Evolutionary conservation across 345 rosid genomes (phyloP).

Genomic region (Turnera subulata): DNA sequence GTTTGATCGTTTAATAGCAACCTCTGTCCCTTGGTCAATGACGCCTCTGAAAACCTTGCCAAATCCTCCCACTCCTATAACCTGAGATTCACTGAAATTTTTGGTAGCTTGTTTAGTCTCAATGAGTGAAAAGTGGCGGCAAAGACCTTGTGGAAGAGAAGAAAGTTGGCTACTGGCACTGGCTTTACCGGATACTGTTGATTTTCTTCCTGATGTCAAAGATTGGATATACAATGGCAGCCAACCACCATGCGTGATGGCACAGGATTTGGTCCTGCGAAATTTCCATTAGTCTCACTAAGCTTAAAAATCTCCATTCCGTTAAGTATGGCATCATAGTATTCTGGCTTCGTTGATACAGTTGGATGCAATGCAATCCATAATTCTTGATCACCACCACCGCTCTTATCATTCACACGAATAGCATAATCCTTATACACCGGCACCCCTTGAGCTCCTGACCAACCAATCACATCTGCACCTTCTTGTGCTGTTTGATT

Average conservation of each 20-base stretch:
- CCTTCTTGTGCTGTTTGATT: conserved; percentile 20
- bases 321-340: conserved; percentile 21
- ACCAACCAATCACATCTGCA: conserved; percentile 28
- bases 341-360: conserved; percentile 19
- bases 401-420: conserved; percentile 1
- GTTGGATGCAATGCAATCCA: conserved; percentile 28
- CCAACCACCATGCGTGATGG: conserved; percentile 23
- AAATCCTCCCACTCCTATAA: conserved; percentile 33
- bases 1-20: conserved; percentile 28
- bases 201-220: conserved; percentile 25
- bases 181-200: conserved; percentile 33
- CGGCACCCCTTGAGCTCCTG: conserved; percentile 18
- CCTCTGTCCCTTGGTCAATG: conserved; percentile 26
- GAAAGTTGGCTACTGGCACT: conserved; percentile 21
- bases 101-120: conserved; percentile 25
- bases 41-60: conserved; percentile 31
- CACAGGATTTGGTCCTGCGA: conserved; percentile 27
- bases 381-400: conserved; percentile 18
- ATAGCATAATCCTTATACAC: conserved; percentile 25
- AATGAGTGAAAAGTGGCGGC: conserved; percentile 26
- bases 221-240: conserved; percentile 39
- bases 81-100: conserved; percentile 20
- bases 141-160: conserved; percentile 22
- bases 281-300: conserved; percentile 10
- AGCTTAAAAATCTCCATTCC: conserved; percentile 26